phyloP scores from a whole-genome alignment of 768 basidiomycete genomes.

The Boletus vermiculosoides region DNA sequence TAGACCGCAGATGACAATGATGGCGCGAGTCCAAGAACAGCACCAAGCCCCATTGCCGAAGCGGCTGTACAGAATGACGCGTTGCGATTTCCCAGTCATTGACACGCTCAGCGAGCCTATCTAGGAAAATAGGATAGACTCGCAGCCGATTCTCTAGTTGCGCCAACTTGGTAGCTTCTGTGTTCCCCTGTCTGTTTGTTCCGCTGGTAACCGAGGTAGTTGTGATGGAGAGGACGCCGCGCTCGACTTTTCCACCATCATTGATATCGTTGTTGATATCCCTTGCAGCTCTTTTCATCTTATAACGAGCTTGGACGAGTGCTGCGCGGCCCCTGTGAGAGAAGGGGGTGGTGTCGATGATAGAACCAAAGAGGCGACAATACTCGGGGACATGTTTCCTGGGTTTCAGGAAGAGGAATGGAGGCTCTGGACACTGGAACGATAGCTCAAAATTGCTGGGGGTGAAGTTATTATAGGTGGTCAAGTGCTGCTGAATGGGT shows the following conservation, averaged over 20 bases:
- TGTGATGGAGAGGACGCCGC: not conserved
- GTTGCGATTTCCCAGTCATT: conserved; percentile 55
- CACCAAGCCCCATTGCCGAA: conserved; percentile 73
- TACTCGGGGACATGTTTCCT: conserved; percentile 95
- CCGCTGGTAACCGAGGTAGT: not conserved
- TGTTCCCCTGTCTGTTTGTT: conserved; percentile 20
- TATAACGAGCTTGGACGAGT: conserved; percentile 13
- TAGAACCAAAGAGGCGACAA: conserved; percentile 69
- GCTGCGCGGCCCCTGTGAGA: conserved; percentile 52
- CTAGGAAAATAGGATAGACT: conserved; percentile 51
- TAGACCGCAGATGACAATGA: conserved; percentile 29
- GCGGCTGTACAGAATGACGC: conserved; percentile 41
- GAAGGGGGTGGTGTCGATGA: conserved; percentile 65
- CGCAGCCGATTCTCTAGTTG: conserved; percentile 51
- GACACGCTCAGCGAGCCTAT: conserved; percentile 52
- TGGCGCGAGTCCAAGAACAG: conserved; percentile 58
- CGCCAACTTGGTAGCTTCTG: conserved; percentile 46
- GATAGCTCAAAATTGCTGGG: conserved; percentile 43
- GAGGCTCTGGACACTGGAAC: conserved; percentile 45
- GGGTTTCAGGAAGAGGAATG: conserved; percentile 87
- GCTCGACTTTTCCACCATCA: conserved; percentile 40
- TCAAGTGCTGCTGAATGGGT: conserved; percentile 66
- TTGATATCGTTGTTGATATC: conserved; percentile 76
- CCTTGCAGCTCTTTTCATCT: conserved; percentile 64
- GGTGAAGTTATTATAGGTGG: conserved; percentile 46